Conservation (phyloP, 202 grass and related monocot species). For the Musa balbisiana region DNA sequence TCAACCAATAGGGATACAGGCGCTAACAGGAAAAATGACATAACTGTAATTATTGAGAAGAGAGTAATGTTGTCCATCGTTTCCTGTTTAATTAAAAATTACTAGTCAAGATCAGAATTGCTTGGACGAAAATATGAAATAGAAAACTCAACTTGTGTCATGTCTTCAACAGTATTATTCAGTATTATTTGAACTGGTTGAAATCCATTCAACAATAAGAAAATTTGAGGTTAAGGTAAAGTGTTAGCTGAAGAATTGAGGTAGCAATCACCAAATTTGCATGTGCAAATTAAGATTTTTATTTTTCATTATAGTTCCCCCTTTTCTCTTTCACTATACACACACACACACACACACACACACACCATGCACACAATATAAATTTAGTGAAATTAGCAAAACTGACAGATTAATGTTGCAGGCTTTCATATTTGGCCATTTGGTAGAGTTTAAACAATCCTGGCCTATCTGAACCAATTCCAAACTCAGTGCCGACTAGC, state of each 20-base stretch:
- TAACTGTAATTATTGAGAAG: slow-evolving; percentile 69
- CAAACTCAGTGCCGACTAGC: no score
- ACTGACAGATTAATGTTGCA: not conserved
- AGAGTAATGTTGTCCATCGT: slow-evolving; percentile 74
- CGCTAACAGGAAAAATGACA: slow-evolving; percentile 62
- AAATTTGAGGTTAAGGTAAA: not conserved
- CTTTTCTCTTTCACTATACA: no score
- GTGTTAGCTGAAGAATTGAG: not conserved
- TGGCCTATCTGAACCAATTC: no score
- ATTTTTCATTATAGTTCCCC: not conserved
- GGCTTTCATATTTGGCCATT: not conserved
- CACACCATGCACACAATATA: no score
- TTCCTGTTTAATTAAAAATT: slow-evolving; percentile 39
- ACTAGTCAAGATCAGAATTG: not conserved
- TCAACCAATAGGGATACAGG: slow-evolving; percentile 52
- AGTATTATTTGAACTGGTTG: not conserved
- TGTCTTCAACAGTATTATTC: not conserved
- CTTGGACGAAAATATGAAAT: not conserved
- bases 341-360: no score
- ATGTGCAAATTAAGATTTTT: not conserved
- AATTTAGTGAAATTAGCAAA: not conserved
- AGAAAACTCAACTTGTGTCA: not conserved
- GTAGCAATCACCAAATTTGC: not conserved
- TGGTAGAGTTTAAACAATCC: no score
- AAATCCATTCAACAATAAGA: not conserved